Conservation (phyloP, 352 stramenopile species). For the Pythium apleroticum region DNA sequence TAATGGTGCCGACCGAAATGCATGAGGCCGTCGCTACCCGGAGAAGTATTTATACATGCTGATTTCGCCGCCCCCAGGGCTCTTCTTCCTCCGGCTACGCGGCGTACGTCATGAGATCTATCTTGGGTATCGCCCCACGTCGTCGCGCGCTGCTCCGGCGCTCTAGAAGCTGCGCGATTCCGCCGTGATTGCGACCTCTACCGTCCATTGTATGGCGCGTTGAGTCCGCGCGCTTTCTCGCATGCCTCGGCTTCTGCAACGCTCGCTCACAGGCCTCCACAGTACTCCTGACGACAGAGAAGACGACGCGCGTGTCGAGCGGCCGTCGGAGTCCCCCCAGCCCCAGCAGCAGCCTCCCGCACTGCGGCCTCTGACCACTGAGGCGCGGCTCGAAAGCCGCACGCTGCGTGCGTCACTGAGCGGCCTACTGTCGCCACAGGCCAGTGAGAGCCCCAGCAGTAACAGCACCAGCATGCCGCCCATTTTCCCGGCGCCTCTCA, state of each 20-base stretch:
- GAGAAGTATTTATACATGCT: background rate
- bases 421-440: conserved; percentile 1
- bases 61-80: background rate
- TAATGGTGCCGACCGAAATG: background rate
- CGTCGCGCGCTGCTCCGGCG: background rate
- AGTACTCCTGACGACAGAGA: background rate
- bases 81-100: background rate
- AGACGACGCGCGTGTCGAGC: conserved; percentile 17
- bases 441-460: background rate
- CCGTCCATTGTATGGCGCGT: conserved; percentile 10
- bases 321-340: background rate
- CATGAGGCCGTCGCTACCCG: background rate
- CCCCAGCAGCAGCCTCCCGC: background rate
- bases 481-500: conserved; percentile 19
- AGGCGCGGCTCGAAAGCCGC: conserved; percentile 28
- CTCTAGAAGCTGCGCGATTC: background rate
- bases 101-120: background rate
- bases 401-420: background rate
- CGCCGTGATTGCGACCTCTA: background rate
- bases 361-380: conserved; percentile 31
- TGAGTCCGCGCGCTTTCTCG: conserved; percentile 5
- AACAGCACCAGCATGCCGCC: conserved; percentile 18
- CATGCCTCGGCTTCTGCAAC: conserved; percentile 5
- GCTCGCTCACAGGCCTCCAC: background rate
- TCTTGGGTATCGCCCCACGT: background rate